These are phyloP conservation scores for Salix brachista DNA, from an alignment of 345 rosid genomes.

Conservation along the genomic window DNA sequence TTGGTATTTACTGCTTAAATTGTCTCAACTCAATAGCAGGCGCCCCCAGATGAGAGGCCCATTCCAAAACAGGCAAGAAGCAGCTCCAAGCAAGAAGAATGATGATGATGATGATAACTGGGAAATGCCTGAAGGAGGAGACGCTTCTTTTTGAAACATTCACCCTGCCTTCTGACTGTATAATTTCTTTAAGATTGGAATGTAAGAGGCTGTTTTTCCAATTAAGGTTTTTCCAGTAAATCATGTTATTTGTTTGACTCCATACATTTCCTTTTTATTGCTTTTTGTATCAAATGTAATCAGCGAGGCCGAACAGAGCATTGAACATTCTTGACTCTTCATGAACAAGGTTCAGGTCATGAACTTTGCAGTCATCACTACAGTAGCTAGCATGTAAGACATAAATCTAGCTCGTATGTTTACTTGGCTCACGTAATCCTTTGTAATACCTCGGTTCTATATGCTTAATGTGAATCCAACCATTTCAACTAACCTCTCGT, in stretches of 20 bases:
- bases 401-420: constrained; percentile 23
- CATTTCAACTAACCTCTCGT: neutral
- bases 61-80: constrained; percentile 37
- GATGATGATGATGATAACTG: constrained; percentile 76
- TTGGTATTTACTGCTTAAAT: neutral
- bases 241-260: constrained; percentile 14
- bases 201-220: constrained; percentile 13
- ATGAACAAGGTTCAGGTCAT: constrained; percentile 37
- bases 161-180: constrained; percentile 16
- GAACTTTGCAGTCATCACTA: constrained; percentile 31
- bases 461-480: neutral
- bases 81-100: constrained; percentile 33
- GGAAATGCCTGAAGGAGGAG: constrained; percentile 74
- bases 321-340: constrained; percentile 33
- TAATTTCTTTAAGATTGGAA: constrained; percentile 8
- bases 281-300: constrained; percentile 9
- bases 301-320: neutral
- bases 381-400: constrained; percentile 45
- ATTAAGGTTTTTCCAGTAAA: constrained; percentile 24
- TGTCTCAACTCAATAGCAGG: constrained; percentile 30
- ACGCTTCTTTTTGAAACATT: constrained; percentile 37
- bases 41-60: constrained; percentile 40
- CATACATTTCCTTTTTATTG: constrained; percentile 10
- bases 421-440: constrained; percentile 24
- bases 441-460: constrained; percentile 15